Evolutionary conservation across 208 protist genomes (phyloP).

Genomic region (Tritrichomonas foetus): DNA sequence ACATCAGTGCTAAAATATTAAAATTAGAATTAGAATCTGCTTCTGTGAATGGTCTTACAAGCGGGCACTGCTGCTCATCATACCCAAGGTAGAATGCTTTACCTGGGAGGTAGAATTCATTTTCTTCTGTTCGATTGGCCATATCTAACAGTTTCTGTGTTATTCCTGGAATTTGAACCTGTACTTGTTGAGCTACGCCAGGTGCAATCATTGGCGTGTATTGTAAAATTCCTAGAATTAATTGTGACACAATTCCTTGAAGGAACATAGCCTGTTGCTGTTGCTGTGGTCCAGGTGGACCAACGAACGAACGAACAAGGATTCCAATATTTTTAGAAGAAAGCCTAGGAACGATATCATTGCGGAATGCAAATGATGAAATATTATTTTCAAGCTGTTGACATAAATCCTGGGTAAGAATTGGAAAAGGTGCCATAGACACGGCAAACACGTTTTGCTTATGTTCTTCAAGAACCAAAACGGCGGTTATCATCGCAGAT

Average conservation of each 20-base stretch:
- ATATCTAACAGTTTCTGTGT: neutral
- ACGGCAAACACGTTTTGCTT: neutral
- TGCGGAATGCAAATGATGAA: neutral
- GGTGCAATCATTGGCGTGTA: neutral
- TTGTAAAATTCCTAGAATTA: neutral
- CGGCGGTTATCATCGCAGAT: neutral
- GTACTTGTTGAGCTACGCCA: neutral
- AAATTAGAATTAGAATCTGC: neutral
- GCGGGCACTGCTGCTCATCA: neutral
- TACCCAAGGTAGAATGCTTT: neutral
- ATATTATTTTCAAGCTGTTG: neutral
- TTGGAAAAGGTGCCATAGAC: slow-evolving; percentile 19
- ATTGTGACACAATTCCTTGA: neutral
- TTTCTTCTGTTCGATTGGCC: neutral
- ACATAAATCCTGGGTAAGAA: neutral
- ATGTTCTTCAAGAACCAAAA: neutral
- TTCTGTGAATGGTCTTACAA: neutral
- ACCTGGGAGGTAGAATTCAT: neutral
- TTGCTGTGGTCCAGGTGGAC: neutral
- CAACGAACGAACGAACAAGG: neutral
- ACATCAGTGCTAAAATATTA: neutral
- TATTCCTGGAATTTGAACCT: neutral
- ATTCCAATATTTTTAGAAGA: neutral
- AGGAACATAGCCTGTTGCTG: neutral
- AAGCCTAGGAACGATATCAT: neutral